phyloP scores from a whole-genome alignment of 106 monocot species.

The Narthecium ossifragum region DNA sequence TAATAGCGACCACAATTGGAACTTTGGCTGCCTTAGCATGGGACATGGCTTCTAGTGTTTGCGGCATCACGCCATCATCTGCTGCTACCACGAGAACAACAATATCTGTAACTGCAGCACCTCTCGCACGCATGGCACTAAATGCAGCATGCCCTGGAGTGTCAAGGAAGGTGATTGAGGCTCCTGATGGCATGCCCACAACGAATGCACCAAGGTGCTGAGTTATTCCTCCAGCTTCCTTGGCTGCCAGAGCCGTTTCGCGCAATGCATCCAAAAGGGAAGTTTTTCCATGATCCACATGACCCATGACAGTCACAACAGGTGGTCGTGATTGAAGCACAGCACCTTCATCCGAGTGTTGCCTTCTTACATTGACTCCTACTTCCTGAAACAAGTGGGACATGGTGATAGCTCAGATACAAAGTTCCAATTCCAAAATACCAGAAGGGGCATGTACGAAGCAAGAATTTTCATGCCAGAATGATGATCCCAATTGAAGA shows the following conservation, averaged over 20 bases:
- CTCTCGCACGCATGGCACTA: slow-evolving; percentile 95
- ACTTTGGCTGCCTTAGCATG: slow-evolving; percentile 80
- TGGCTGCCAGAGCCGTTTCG: slow-evolving; percentile 87
- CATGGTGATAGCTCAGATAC: background rate
- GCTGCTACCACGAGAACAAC: slow-evolving; percentile 96
- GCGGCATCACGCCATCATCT: slow-evolving; percentile 98
- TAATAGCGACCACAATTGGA: slow-evolving; percentile 94
- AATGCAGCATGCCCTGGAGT: slow-evolving; percentile 98
- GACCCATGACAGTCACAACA: slow-evolving; percentile 98
- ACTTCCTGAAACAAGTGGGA: slow-evolving; percentile 51
- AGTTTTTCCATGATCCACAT: slow-evolving; percentile 98
- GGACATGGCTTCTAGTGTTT: slow-evolving; percentile 89
- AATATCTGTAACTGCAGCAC: slow-evolving; percentile 94
- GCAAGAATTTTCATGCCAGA: no score
- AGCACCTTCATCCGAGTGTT: slow-evolving; percentile 62
- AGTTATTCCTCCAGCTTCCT: slow-evolving; percentile 95
- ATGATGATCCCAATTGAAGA: no score
- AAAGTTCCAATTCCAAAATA: background rate
- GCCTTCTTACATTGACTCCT: slow-evolving; percentile 74
- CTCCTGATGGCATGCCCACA: slow-evolving; percentile 77
- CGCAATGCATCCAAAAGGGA: slow-evolving; percentile 88
- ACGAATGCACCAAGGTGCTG: slow-evolving; percentile 96
- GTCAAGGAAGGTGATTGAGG: slow-evolving; percentile 93
- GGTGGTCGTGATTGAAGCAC: slow-evolving; percentile 58
- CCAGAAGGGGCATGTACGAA: background rate